Conservation (phyloP, 257 asterid species). For the Thymus quinquecostatus region DNA sequence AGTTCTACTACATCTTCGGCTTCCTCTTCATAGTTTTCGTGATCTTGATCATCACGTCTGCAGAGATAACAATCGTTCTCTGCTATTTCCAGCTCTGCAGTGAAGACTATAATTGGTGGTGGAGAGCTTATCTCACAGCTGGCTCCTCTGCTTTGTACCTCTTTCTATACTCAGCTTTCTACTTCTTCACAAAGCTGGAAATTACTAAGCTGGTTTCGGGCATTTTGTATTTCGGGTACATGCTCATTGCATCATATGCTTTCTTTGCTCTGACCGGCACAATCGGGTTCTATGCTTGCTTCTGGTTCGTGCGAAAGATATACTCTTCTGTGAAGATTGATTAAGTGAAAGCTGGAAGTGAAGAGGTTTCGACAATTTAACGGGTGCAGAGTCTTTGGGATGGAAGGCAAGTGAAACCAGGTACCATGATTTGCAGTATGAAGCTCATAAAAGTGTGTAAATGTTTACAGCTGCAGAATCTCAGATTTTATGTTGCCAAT, state of each 20-base stretch:
- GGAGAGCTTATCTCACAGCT: slow-evolving; percentile 91
- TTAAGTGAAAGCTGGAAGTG: slow-evolving; percentile 35
- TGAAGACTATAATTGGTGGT: slow-evolving; percentile 94
- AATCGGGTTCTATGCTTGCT: slow-evolving; percentile 84
- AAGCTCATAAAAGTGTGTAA: slow-evolving; percentile 35
- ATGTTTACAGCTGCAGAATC: slow-evolving; percentile 37
- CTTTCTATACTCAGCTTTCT: slow-evolving; percentile 82
- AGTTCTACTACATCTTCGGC: slow-evolving; percentile 88
- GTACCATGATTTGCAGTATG: slow-evolving; percentile 36
- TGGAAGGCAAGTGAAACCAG: slow-evolving; percentile 35
- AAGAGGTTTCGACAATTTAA: slow-evolving; percentile 8
- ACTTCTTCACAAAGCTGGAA: slow-evolving; percentile 94
- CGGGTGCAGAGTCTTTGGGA: slow-evolving; percentile 3
- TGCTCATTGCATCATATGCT: slow-evolving; percentile 85
- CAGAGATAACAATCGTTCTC: slow-evolving; percentile 81
- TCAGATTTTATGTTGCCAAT: slow-evolving; percentile 28
- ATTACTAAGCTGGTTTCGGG: slow-evolving; percentile 80
- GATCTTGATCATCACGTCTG: slow-evolving; percentile 77
- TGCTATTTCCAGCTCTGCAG: slow-evolving; percentile 96
- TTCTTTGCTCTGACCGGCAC: slow-evolving; percentile 90
- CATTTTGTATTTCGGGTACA: slow-evolving; percentile 80
- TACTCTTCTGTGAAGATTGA: slow-evolving; percentile 91
- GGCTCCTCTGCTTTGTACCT: slow-evolving; percentile 91
- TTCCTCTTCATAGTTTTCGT: slow-evolving; percentile 85
- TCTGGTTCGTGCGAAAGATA: slow-evolving; percentile 91